These are phyloP conservation scores for bread wheat (Triticum aestivum) DNA, from an alignment of 176 grass and related monocot genomes.

Conservation along the genomic window DNA sequence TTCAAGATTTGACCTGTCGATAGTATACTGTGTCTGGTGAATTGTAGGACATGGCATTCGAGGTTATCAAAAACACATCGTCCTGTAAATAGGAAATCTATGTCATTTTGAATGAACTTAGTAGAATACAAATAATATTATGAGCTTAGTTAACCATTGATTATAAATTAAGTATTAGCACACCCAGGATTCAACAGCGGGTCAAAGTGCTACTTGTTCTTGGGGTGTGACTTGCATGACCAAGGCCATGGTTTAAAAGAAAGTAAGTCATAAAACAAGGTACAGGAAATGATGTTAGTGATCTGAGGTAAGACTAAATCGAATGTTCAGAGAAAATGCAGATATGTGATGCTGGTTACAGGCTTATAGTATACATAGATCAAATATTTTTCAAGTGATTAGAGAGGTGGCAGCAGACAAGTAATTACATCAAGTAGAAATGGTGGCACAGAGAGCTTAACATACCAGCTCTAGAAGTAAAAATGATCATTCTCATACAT, in stretches of 20 bases:
- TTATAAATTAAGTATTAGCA: constrained; percentile 4
- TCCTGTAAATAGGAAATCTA: constrained; percentile 59
- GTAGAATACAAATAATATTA: constrained; percentile 9
- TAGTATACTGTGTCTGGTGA: constrained; percentile 91
- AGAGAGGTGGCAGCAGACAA: not conserved
- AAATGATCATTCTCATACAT: constrained; percentile 13
- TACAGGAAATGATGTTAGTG: not conserved
- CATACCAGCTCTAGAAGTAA: not conserved
- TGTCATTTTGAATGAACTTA: constrained; percentile 8
- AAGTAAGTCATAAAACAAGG: not conserved
- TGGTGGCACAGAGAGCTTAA: not conserved
- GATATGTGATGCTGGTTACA: not conserved
- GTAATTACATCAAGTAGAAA: constrained; percentile 7
- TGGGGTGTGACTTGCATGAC: not conserved
- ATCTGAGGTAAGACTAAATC: not conserved
- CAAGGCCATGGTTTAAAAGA: not conserved
- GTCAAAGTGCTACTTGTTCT: not conserved
- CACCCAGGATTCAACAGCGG: not conserved
- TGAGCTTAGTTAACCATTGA: not conserved
- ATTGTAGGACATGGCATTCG: constrained; percentile 96
- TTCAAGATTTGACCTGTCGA: constrained; percentile 61
- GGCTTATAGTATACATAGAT: not conserved
- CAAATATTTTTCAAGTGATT: constrained; percentile 4
- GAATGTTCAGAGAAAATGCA: not conserved
- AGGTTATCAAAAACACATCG: constrained; percentile 81